phyloP scores from a whole-genome alignment of 352 stramenopile species.

The Globisporangium irregulare region DNA sequence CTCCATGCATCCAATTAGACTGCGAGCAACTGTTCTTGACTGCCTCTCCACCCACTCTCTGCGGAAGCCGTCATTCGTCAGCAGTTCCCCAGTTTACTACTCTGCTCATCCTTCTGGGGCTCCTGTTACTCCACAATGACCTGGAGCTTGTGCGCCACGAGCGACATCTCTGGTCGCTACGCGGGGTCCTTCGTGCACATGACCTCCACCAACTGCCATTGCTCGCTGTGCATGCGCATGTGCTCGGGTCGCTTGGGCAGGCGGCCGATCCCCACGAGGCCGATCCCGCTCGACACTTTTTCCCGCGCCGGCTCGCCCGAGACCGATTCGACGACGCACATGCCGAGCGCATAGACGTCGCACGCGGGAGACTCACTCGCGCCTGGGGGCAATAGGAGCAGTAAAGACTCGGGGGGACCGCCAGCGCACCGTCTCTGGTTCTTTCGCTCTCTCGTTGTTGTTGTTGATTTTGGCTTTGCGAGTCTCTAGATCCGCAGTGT shows the following conservation, averaged over 20 bases:
- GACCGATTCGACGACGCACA: slow-evolving; percentile 4
- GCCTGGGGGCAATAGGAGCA: neutral
- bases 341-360: slow-evolving; percentile 2
- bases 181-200: neutral
- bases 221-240: neutral
- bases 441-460: neutral
- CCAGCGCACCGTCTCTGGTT: neutral
- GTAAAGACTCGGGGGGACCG: neutral
- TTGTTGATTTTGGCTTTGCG: neutral
- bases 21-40: neutral
- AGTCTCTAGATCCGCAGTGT: neutral
- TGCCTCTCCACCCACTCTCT: neutral
- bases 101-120: neutral
- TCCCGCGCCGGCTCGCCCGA: neutral
- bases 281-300: neutral
- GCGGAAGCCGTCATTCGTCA: neutral
- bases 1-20: neutral
- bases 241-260: neutral
- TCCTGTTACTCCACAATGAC: neutral
- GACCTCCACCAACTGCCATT: neutral
- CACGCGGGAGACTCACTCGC: neutral
- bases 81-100: no score
- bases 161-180: neutral
- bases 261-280: neutral
- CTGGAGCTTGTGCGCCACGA: neutral